Evolutionary conservation across 371 early-diverging fungal species (phyloP), one percentile per base, ranked within the genome.

Genomic region (Smittium mucronatum): DNA sequence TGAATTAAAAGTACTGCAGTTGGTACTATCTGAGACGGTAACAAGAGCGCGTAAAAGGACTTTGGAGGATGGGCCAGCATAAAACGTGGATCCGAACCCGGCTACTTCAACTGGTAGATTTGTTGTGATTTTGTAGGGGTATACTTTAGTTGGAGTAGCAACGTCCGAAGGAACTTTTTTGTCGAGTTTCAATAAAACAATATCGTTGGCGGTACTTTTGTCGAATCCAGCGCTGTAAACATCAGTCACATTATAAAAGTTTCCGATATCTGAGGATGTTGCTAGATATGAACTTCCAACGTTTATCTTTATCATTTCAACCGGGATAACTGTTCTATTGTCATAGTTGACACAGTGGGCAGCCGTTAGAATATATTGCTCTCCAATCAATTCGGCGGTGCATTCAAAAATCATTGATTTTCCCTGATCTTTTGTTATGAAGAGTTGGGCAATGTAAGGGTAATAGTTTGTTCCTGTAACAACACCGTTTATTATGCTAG

Each of bases 21-120:
- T 2, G 5, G 15, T 5, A 21, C 16, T 2, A 21, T 8, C 8
- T 16, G 64, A 64, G 35, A 64, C 31, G 30, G 15, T 2, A 16
- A 64, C 2, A 2, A 31, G 16, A 21, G 31, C 26, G 2, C 21
- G 5, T 30, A 64, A 26, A 15, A 64, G 31, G 32, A 15, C 28
- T 17, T 64, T 15, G 21, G 64, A 64, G 15, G 36, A 2, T 21
- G 8, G 31, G 5, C 15, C 8, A 11, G 35, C 5, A 26, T 36
- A 11, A 2, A 21, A 21, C 5, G 64, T 64, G 25, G 2, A 2
- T 29, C 64, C 64, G 5, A 15, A 64, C 5, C 64, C 64, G 25
- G 64, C 64, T 11, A 31, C 36, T 36, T 64, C 64, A 15, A 64
- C 16, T 36, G 34, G 67, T 47, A 47, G 47, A 11, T 47, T 47